A percentile compares a stretch with the other conserved stretches of the same genome.
phyloP scores from a whole-genome alignment of 1,139 yeast genomes.

The Scheffersomyces lignicola region DNA sequence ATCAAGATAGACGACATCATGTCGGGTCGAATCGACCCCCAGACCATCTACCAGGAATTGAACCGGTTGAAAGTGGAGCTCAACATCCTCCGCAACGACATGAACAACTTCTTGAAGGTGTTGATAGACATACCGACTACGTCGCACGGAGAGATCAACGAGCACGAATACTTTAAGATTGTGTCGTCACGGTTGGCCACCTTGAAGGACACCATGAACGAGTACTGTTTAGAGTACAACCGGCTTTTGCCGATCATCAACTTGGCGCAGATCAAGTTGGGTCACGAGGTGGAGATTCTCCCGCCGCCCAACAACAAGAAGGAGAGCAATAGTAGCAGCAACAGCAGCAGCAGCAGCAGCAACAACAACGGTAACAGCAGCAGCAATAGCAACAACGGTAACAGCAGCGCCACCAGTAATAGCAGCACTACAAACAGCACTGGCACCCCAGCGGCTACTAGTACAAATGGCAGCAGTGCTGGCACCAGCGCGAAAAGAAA shows the following conservation, averaged over 20 bases:
- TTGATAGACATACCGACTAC: conserved; percentile 39
- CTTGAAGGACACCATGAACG: conserved; percentile 40
- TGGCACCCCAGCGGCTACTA: too few relatives aligned
- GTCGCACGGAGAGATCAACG: conserved; percentile 20
- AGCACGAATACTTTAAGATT: conserved; percentile 35
- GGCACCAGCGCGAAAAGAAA: neutral
- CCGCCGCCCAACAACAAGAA: conserved; percentile 13
- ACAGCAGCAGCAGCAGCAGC: neutral
- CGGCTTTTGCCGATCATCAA: conserved; percentile 50
- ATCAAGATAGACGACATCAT: conserved; percentile 49
- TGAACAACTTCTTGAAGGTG: conserved; percentile 40
- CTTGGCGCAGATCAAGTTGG: conserved; percentile 50
- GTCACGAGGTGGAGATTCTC: conserved; percentile 44
- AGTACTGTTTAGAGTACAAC: conserved; percentile 46
- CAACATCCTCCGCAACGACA: conserved; percentile 44
- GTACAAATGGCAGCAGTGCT: neutral
- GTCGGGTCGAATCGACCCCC: conserved; percentile 43
- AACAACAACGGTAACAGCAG: neutral
- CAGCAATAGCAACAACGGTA: conserved; percentile 2
- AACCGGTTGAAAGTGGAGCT: conserved; percentile 46
- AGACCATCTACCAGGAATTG: conserved; percentile 36
- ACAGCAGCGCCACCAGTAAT: too few relatives aligned
- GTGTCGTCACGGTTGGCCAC: conserved; percentile 31
- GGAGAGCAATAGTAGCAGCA: neutral
- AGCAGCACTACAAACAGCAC: neutral